Base-by-base conservation (phyloP, 73 alveolate genomes). In the Symbiodinium pilosum region DNA sequence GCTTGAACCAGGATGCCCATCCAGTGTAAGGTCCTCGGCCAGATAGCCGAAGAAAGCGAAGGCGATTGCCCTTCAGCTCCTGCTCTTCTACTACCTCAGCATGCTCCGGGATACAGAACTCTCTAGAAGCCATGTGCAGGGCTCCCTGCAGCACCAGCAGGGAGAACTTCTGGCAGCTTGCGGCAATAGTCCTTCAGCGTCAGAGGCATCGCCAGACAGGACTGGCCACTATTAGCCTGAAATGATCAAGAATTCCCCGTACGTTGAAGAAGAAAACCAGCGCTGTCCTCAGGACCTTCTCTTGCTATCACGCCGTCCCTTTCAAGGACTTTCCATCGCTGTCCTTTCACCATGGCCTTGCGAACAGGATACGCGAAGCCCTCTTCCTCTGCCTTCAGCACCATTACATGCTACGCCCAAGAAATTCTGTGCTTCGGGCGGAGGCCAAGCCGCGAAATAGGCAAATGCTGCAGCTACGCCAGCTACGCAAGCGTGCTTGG, bases 11-110 rank as follows among this genome's bases (percentile, higher is more conserved):
- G 30, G 81, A 38, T 28, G 38, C 81, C 96, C 96, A 91, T 32
- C 96, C 96, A n/a, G 96, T 91, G 96, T 91, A 91, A 51, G 96
- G 96, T 16, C 96, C 96, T 28, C 96, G 87, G 51, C 96, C 96
- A 34, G 96, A 91, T 12, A 91, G 96, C 51, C 96, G 96, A 32
- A 32, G 32, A 87, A 91, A 91, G 47, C 77, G 96, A 18, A 91
- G 96, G 41, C 96, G 96, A 14, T 40, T 56, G 87, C 96, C 96
- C 56, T 91, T 91, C 87, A 68, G 7, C 83, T 91, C 96, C 87
- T 68, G 75, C 75, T 91, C 96, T 42, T 91, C 96, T 30, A 91
- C 96, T 32, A 64, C 81, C 81, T 64, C 41, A 64, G 4, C 21
- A 9, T 6, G 6, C 21, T 6, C 21, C 18, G 11, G 16, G 77